A percentile compares a stretch with the other conserved stretches of the same genome.
These are phyloP conservation scores for Fusarium paranaense DNA, from an alignment of 2,329 filamentous ascomycete genomes.

Conservation along the genomic window DNA sequence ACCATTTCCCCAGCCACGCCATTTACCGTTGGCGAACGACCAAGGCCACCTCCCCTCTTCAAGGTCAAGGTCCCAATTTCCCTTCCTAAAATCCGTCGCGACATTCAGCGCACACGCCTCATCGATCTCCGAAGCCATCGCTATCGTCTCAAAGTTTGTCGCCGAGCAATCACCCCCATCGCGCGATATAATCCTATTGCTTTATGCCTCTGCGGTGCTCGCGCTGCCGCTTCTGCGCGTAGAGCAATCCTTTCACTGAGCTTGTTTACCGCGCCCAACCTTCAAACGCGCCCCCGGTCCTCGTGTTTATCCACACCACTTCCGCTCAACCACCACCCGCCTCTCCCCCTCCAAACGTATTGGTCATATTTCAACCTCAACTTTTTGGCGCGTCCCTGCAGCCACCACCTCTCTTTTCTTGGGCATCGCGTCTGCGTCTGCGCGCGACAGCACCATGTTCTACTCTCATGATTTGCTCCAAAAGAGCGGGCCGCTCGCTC, in stretches of 20 bases:
- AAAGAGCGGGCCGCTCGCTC: conserved; percentile 96
- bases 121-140: conserved; percentile 40
- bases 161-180: conserved; percentile 36
- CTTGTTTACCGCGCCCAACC: conserved; percentile 48
- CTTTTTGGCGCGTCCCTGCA: conserved; percentile 20
- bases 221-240: conserved; percentile 48
- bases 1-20: conserved; percentile 53
- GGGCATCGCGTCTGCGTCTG: conserved; percentile 47
- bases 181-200: conserved; percentile 41
- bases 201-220: conserved; percentile 46
- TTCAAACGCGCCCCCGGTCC: conserved; percentile 45
- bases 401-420: conserved; percentile 30
- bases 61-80: conserved; percentile 46
- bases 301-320: conserved; percentile 48
- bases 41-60: conserved; percentile 43
- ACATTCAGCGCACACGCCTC: conserved; percentile 40
- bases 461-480: conserved; percentile 96
- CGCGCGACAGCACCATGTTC: conserved; percentile 77
- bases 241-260: conserved; percentile 45
- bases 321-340: conserved; percentile 30
- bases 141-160: conserved; percentile 40
- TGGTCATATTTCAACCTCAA: conserved; percentile 15
- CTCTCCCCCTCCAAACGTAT: conserved; percentile 26
- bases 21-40: conserved; percentile 50
- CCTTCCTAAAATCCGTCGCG: conserved; percentile 43